Evolutionary conservation across 2,329 filamentous ascomycete species (phyloP).

Genomic region (Colletotrichum orbiculare): DNA sequence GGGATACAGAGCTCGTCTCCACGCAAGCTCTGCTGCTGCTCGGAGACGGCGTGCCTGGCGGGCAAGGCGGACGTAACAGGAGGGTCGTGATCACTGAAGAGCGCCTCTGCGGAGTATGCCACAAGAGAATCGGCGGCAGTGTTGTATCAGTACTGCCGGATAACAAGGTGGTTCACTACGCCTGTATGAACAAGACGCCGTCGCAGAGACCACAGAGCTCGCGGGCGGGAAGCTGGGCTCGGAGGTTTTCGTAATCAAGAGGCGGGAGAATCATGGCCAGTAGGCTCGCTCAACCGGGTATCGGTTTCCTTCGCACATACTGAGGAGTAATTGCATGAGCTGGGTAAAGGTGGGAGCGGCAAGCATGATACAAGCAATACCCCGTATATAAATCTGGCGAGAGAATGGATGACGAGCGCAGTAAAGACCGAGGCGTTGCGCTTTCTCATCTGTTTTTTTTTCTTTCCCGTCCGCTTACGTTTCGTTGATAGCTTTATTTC

Average conservation of each 20-base stretch:
- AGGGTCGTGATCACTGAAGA: conserved; percentile 89
- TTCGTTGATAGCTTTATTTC: neutral
- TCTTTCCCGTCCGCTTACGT: neutral
- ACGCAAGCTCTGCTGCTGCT: conserved; percentile 79
- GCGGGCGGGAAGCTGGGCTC: conserved; percentile 50
- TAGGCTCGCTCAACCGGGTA: conserved; percentile 30
- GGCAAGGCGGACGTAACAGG: conserved; percentile 65
- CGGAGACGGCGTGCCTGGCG: conserved; percentile 70
- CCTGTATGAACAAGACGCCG: conserved; percentile 71
- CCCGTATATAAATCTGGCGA: conserved; percentile 38
- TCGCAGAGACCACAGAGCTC: conserved; percentile 48
- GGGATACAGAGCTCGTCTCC: conserved; percentile 82
- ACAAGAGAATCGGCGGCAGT: conserved; percentile 91
- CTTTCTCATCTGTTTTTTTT: neutral
- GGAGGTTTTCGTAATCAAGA: conserved; percentile 45
- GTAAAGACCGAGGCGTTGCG: conserved; percentile 12
- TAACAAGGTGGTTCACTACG: conserved; percentile 84
- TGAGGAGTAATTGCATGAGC: conserved; percentile 40
- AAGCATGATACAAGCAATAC: conserved; percentile 43
- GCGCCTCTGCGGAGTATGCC: conserved; percentile 88
- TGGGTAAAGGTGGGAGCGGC: conserved; percentile 36
- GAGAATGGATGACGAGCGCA: conserved; percentile 29
- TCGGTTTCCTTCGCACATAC: conserved; percentile 26
- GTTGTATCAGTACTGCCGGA: conserved; percentile 92
- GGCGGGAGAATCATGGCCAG: conserved; percentile 22